phyloP scores from a whole-genome alignment of 179 eudicot genomes.

The Patellifolia procumbens region DNA sequence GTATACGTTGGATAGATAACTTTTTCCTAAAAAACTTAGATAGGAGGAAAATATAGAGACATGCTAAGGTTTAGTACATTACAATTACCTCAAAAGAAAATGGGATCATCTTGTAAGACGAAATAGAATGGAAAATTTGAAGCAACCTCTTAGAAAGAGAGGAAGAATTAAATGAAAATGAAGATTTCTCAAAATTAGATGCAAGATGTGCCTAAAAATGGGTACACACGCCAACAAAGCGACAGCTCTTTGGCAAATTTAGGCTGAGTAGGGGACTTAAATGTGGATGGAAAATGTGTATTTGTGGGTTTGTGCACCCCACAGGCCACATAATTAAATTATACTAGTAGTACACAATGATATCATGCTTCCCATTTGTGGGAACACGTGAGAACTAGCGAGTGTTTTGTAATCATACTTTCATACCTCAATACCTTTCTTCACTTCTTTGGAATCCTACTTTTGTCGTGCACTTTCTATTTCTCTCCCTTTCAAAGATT shows the following conservation, averaged over 20 bases:
- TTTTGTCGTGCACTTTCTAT: neutral
- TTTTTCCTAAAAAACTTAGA: too few relatives aligned
- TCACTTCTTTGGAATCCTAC: conserved; percentile 1
- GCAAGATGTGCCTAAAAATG: neutral
- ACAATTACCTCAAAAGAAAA: too few relatives aligned
- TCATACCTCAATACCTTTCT: neutral
- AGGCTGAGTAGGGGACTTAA: too few relatives aligned
- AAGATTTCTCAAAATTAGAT: neutral
- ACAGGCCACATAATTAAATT: too few relatives aligned
- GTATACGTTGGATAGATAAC: too few relatives aligned
- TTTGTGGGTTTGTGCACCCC: neutral
- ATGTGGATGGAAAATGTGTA: neutral
- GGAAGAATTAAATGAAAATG: too few relatives aligned
- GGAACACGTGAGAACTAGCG: conserved; percentile 15
- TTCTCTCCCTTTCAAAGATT: neutral
- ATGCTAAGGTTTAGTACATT: too few relatives aligned
- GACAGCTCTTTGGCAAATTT: neutral
- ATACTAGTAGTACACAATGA: neutral
- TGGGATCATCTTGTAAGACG: too few relatives aligned
- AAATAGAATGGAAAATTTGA: too few relatives aligned
- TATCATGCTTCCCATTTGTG: conserved; percentile 17
- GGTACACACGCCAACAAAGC: conserved; percentile 14
- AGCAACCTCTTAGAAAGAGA: too few relatives aligned
- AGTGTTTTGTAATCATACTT: neutral
- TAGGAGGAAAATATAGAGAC: too few relatives aligned